phyloP scores from a whole-genome alignment of 257 asterid genomes.

The Petrea volubilis region DNA sequence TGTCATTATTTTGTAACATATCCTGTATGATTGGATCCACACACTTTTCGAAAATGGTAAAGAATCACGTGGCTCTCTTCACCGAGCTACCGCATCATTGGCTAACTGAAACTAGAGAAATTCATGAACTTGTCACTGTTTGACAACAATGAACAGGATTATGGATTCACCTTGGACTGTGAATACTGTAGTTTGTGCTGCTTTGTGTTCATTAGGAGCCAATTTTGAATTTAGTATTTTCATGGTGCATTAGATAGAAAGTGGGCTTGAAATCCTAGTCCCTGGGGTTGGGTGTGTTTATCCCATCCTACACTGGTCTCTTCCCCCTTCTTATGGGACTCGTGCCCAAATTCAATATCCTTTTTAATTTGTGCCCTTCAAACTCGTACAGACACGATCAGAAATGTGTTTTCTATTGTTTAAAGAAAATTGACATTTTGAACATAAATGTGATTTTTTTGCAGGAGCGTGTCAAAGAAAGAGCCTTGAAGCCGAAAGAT shows the following conservation, averaged over 20 bases:
- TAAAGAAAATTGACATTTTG: constrained; percentile 5
- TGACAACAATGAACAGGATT: background rate
- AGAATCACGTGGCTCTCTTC: background rate
- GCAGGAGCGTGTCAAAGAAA: constrained; percentile 86
- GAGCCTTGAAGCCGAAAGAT: constrained; percentile 58
- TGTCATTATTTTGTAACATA: constrained; percentile 7
- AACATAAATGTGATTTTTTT: constrained; percentile 23
- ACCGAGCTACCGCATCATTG: background rate
- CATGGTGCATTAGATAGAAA: constrained; percentile 1
- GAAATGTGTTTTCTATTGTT: background rate
- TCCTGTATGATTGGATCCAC: background rate
- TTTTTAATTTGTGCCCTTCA: constrained; percentile 12
- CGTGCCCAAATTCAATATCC: constrained; percentile 4
- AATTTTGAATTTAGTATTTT: constrained; percentile 5
- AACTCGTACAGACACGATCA: background rate
- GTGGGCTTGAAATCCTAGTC: background rate
- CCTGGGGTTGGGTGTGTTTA: background rate
- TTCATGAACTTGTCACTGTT: constrained; percentile 5
- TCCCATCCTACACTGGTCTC: background rate
- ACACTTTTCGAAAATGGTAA: background rate
- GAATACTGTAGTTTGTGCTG: background rate
- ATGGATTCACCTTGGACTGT: constrained; percentile 7
- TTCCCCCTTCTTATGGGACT: background rate
- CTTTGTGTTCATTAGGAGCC: background rate
- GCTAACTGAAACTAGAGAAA: constrained; percentile 16